Evolutionary conservation across 129 eudicot species (phyloP).

Genomic region (Artemisia argyi): DNA sequence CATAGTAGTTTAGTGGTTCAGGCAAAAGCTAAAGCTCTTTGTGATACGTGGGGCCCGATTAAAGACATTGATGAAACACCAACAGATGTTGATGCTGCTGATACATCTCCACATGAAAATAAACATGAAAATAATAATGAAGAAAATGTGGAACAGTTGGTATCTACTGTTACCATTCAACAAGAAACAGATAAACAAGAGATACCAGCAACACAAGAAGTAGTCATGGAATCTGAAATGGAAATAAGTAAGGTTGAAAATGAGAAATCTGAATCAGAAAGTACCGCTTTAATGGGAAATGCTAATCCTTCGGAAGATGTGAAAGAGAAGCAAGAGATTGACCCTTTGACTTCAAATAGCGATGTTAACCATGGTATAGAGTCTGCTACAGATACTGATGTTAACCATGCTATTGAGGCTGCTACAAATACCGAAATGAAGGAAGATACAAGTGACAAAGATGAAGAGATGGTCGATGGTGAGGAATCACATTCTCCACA

Average conservation of each 20-base stretch:
- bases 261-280: constrained; percentile 17
- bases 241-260: constrained; percentile 25
- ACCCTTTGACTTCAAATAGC: constrained; percentile 27
- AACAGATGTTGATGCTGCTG: constrained; percentile 24
- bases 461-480: constrained; percentile 39
- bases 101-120: constrained; percentile 17
- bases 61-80: constrained; percentile 24
- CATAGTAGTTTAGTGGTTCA: constrained; percentile 47
- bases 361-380: constrained; percentile 34
- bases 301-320: constrained; percentile 29
- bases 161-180: constrained; percentile 20
- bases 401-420: constrained; percentile 26
- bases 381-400: constrained; percentile 21
- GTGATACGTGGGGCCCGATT: constrained; percentile 49
- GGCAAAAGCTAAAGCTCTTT: constrained; percentile 55
- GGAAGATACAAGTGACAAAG: constrained; percentile 31
- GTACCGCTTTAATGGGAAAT: constrained; percentile 16
- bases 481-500: constrained; percentile 20
- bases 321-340: constrained; percentile 36
- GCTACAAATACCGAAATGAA: constrained; percentile 22
- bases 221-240: constrained; percentile 13
- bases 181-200: constrained; percentile 26
- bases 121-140: constrained; percentile 17
- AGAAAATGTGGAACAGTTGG: constrained; percentile 29
- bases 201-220: constrained; percentile 23